Evolutionary conservation across 768 basidiomycete species (phyloP), one percentile per base, ranked within the genome.

Genomic region (Auriscalpium orientale): DNA sequence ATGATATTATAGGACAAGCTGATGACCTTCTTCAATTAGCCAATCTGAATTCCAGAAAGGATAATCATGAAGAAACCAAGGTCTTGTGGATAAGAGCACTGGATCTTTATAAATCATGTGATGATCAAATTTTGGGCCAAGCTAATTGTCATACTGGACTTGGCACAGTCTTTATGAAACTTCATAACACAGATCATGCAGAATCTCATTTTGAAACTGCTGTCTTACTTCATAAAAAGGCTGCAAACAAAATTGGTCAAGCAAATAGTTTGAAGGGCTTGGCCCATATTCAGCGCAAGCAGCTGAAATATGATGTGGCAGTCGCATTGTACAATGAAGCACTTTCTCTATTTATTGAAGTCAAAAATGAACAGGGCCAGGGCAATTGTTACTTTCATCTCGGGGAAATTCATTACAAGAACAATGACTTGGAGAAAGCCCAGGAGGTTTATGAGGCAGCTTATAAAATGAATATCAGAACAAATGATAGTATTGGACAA

Each of bases 231-330:
- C 58, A 59, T 35, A 2, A 35, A 43, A 33, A 51, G 16, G 43
- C 57, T 6, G 10, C n/a, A 1, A 44, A 59, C 28, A 21, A 33
- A 13, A n/a, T 59, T 10, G 58, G 58, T 13, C 56, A 57, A 43
- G 58, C 58, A 1, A 59, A 59, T 34, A 49, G 51, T 48, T 9
- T 58, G 2, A 59, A 59, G 35, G 56, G 58, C 4, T 56, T 59
- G 16, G 56, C 51, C 15, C 40, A 53, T 16, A 33, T 57, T 9
- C 20, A 53, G 45, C 46, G 57, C 15, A 48, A 51, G 28, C 49
- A 46, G 58, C 44, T 58, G 11, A 9, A 54, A 18, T 13, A 43
- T 13, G 40, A 43, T 13, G 2, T 3, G 7, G 40, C 40, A 2
- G 3, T 18, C 12, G 2, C 12, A 43, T 13, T 13, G 7, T 43